A percentile compares a stretch with the other conserved stretches of the same genome.
These are phyloP conservation scores for Apiosordaria backusii DNA, from an alignment of 495 filamentous ascomycete species.

Conservation along the genomic window DNA sequence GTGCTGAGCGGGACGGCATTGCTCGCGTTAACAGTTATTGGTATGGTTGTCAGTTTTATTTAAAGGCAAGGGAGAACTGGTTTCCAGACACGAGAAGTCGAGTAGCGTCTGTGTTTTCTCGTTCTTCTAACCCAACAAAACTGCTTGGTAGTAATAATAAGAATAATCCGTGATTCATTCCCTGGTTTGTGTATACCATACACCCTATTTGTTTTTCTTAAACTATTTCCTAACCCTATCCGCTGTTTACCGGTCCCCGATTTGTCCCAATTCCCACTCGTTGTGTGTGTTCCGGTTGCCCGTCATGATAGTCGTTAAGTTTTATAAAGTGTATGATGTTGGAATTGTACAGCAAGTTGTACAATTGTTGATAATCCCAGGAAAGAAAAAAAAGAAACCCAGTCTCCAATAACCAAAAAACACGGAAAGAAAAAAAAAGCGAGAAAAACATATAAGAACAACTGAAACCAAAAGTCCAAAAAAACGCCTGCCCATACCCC, in stretches of 20 bases:
- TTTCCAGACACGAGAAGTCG: no score
- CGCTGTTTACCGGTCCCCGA: neutral
- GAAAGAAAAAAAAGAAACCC: neutral
- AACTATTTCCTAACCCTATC: neutral
- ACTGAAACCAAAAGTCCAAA: conserved; percentile 1
- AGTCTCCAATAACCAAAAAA: neutral
- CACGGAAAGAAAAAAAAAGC: conserved; percentile 8
- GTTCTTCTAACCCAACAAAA: neutral
- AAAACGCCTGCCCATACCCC: neutral
- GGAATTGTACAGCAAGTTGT: neutral
- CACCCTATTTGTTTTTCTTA: neutral
- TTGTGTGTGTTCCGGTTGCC: neutral
- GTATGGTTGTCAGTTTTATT: no score
- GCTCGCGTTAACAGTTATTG: no score
- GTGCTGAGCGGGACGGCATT: no score
- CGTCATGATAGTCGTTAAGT: neutral
- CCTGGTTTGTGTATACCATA: no score
- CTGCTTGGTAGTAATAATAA: no score
- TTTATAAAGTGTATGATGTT: neutral
- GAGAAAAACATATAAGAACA: conserved; percentile 3
- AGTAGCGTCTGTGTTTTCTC: no score
- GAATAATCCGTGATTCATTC: neutral
- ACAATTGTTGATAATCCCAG: neutral
- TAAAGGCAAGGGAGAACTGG: no score
- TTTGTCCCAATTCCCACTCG: neutral